Percentiles rank a stretch among this genome's conserved stretches.
Conservation (phyloP, 2,329 filamentous ascomycete species). For the Fusarium euwallaceae region DNA sequence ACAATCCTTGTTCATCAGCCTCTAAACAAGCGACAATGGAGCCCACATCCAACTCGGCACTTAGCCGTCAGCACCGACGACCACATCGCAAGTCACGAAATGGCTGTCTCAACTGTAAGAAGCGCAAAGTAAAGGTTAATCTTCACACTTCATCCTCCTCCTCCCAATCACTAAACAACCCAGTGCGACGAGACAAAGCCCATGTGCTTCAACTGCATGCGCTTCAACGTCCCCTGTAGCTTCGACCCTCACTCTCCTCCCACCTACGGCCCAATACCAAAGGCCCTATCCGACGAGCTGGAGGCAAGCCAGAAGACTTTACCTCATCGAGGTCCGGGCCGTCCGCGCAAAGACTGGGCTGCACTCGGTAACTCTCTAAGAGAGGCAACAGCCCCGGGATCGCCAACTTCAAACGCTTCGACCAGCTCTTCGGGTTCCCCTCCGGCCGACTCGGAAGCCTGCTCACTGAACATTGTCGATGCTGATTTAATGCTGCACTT, state of each 20-base stretch:
- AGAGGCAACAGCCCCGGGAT: not conserved
- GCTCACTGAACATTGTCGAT: not conserved
- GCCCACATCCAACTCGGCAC: not conserved
- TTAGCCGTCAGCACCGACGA: not conserved
- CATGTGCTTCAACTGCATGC: slow-evolving; percentile 8
- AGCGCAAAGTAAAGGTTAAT: slow-evolving; percentile 5
- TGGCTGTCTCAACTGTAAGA: slow-evolving; percentile 6
- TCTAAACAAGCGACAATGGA: not conserved
- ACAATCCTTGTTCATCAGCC: not conserved
- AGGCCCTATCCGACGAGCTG: not conserved
- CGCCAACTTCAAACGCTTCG: not conserved
- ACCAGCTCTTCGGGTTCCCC: not conserved
- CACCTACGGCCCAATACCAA: not conserved
- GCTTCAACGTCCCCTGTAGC: not conserved
- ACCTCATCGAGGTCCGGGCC: not conserved
- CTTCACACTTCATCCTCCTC: not conserved
- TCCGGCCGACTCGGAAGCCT: not conserved
- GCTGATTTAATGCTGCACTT: not conserved
- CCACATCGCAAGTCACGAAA: slow-evolving; percentile 9
- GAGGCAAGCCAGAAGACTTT: not conserved
- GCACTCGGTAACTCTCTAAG: not conserved
- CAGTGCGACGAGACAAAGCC: slow-evolving; percentile 11
- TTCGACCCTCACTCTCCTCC: slow-evolving; percentile 2
- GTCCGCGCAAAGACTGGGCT: slow-evolving; percentile 4
- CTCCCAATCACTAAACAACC: not conserved